phyloP scores from a whole-genome alignment of 2,329 filamentous ascomycete genomes.

The Trichoderma semiorbis region DNA sequence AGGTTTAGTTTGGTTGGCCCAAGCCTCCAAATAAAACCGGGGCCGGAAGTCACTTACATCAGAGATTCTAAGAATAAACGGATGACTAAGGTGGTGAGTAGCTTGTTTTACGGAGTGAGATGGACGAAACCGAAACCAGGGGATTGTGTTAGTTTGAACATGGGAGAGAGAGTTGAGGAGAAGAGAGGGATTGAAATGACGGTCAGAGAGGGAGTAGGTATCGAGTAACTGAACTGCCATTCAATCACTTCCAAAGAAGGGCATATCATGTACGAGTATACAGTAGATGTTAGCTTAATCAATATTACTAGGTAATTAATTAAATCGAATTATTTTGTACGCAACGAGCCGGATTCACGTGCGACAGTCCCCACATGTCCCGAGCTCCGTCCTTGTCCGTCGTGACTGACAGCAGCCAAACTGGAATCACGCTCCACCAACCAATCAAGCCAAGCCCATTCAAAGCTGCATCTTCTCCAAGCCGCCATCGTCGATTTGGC shows the following conservation, averaged over 20 bases:
- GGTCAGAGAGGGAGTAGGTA: not conserved
- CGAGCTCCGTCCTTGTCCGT: not conserved
- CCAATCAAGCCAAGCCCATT: not conserved
- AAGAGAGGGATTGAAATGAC: not conserved
- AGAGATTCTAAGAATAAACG: conserved; percentile 9
- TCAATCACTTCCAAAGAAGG: not conserved
- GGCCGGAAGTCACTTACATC: not conserved
- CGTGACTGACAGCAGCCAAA: not conserved
- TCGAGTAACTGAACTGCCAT: not conserved
- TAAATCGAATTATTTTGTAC: not conserved
- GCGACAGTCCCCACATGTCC: not conserved
- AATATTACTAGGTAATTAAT: not conserved
- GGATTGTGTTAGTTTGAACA: not conserved
- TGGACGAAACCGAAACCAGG: not conserved
- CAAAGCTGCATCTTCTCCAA: not conserved
- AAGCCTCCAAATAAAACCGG: not conserved
- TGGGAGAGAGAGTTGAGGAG: not conserved
- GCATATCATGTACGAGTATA: too few species aligned
- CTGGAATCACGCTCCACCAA: not conserved
- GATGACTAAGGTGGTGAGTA: conserved; percentile 4
- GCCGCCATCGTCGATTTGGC: too few species aligned
- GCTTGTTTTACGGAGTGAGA: not conserved
- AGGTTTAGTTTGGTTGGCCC: not conserved
- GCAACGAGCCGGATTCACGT: not conserved
- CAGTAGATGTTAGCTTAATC: not conserved